Evolutionary conservation across 23 red algal species (phyloP).

Genomic region (Agarophyton chilense): DNA sequence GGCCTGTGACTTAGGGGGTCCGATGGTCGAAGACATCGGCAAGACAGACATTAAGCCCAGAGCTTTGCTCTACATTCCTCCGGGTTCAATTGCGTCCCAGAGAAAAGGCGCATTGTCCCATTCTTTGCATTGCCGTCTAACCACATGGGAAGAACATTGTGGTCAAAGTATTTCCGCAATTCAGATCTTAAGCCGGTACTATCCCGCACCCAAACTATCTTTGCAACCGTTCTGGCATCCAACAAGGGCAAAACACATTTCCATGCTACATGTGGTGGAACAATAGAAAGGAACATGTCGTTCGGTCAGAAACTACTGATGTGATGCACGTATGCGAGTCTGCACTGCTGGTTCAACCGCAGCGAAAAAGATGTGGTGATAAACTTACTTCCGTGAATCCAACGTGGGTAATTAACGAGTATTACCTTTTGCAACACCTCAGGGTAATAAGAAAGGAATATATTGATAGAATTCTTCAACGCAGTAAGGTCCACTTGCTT

Average conservation of each 20-base stretch:
- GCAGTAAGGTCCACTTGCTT: conserved; percentile 35
- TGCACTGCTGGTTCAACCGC: neutral
- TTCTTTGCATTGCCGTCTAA: conserved; percentile 25
- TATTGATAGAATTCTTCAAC: conserved; percentile 30
- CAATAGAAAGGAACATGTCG: neutral
- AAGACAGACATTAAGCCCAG: neutral
- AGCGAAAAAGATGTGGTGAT: neutral
- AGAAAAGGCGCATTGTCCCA: conserved; percentile 19
- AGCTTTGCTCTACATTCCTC: conserved; percentile 34
- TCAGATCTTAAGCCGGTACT: neutral
- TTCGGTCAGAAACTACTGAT: neutral
- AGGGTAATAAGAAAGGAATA: conserved; percentile 42
- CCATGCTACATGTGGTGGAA: conserved; percentile 8
- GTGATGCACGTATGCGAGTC: neutral
- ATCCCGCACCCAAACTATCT: conserved; percentile 16
- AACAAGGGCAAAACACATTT: conserved; percentile 27
- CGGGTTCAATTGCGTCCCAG: neutral
- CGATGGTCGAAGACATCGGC: neutral
- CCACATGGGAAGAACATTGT: conserved; percentile 9
- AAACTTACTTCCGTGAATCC: conserved; percentile 66
- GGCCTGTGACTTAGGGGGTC: too few species aligned
- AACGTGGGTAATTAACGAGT: conserved; percentile 50
- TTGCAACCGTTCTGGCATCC: conserved; percentile 41
- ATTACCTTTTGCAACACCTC: conserved; percentile 44
- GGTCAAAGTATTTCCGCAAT: conserved; percentile 25